Conservation (phyloP, 2,329 filamentous ascomycete genomes). For the Paraphoma chrysanthemicola region DNA sequence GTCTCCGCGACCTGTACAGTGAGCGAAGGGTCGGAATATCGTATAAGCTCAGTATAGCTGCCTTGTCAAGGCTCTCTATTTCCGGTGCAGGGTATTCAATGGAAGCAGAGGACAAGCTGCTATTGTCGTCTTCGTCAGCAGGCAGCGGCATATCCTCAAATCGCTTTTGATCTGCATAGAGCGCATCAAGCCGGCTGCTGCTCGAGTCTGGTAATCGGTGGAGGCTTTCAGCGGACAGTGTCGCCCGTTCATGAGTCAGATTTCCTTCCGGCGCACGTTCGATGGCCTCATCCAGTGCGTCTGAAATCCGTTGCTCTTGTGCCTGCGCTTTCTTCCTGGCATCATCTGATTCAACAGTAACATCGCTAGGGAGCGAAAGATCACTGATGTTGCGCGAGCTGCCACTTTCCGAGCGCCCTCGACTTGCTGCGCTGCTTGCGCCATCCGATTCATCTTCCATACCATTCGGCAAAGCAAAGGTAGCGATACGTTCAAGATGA, state of each 20-base stretch:
- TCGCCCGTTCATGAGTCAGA: neutral
- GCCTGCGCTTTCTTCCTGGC: neutral
- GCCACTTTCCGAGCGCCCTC: constrained; percentile 26
- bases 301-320: neutral
- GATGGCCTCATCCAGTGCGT: neutral
- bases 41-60: constrained; percentile 14
- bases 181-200: constrained; percentile 23
- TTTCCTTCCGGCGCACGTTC: neutral
- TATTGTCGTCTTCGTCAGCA: neutral
- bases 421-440: constrained; percentile 40
- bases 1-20: constrained; percentile 32
- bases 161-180: constrained; percentile 12
- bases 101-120: neutral
- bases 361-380: constrained; percentile 23
- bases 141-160: neutral
- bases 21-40: constrained; percentile 37
- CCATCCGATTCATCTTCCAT: constrained; percentile 37
- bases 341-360: neutral
- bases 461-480: constrained; percentile 41
- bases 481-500: constrained; percentile 44
- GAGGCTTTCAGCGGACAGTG: constrained; percentile 33
- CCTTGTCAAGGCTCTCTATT: neutral
- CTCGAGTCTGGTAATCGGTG: constrained; percentile 33
- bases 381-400: constrained; percentile 24
- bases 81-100: neutral